Conservation (phyloP, 352 stramenopile species). For the Globisporangium barbulae region DNA sequence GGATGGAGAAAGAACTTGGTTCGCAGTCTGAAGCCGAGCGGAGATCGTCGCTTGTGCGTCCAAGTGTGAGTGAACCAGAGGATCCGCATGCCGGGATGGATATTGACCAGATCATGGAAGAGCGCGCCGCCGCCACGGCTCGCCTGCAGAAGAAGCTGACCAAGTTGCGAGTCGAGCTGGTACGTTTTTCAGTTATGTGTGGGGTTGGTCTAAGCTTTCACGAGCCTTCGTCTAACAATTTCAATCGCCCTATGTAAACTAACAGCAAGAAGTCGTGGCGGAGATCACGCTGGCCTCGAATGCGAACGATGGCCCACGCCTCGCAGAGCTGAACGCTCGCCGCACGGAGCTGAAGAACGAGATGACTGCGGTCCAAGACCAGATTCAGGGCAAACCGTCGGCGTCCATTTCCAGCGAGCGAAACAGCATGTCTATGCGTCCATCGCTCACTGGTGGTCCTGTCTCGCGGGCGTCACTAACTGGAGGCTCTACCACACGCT, state of each 20-base stretch:
- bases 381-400: constrained; percentile 17
- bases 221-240: neutral
- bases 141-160: constrained; percentile 45
- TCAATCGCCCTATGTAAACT: neutral
- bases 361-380: constrained; percentile 66
- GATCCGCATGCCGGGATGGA: constrained; percentile 23
- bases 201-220: neutral
- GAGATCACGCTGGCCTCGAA: constrained; percentile 55
- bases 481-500: neutral
- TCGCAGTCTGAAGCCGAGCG: constrained; percentile 15
- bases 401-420: constrained; percentile 24
- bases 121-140: constrained; percentile 31
- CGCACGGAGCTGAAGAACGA: constrained; percentile 71
- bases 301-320: constrained; percentile 45
- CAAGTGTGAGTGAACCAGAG: constrained; percentile 16
- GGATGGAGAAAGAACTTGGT: constrained; percentile 63
- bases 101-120: constrained; percentile 47
- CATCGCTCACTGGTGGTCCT: constrained; percentile 20
- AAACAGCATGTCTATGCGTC: constrained; percentile 26
- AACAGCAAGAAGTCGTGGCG: constrained; percentile 59
- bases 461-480: neutral
- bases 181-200: constrained; percentile 10
- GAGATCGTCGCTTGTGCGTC: constrained; percentile 31
- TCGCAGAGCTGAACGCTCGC: constrained; percentile 45
- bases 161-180: constrained; percentile 41